These are phyloP conservation scores for Beauveria rudraprayagi DNA, from an alignment of 2,329 filamentous ascomycete genomes.

Conservation along the genomic window DNA sequence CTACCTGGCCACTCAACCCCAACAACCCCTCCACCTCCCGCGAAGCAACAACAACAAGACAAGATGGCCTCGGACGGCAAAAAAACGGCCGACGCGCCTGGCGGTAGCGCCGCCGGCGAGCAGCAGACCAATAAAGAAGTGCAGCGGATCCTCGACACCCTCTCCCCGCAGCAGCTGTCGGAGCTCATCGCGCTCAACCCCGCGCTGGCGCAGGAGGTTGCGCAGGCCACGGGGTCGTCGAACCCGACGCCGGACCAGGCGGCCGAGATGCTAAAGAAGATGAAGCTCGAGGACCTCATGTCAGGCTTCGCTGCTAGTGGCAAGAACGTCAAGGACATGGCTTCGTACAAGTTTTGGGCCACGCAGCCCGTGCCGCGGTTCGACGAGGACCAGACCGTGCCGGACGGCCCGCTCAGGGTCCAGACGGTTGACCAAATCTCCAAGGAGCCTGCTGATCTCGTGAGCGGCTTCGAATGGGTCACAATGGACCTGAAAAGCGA, in stretches of 20 bases:
- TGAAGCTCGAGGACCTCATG: constrained; percentile 64
- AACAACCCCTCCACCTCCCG: background rate
- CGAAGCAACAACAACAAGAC: background rate
- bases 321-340: constrained; percentile 95
- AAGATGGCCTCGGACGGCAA: constrained; percentile 26
- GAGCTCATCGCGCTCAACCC: constrained; percentile 67
- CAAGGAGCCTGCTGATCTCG: constrained; percentile 64
- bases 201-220: constrained; percentile 55
- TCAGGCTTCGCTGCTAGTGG: constrained; percentile 67
- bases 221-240: constrained; percentile 26
- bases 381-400: constrained; percentile 45
- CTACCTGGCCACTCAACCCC: background rate
- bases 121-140: constrained; percentile 27
- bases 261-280: constrained; percentile 48
- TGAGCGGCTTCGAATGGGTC: constrained; percentile 89
- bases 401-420: constrained; percentile 77
- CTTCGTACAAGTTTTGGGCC: constrained; percentile 96
- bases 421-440: constrained; percentile 72
- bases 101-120: constrained; percentile 24
- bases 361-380: constrained; percentile 93
- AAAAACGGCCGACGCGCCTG: constrained; percentile 28
- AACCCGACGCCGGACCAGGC: constrained; percentile 34
- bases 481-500: constrained; percentile 78
- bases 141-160: constrained; percentile 43
- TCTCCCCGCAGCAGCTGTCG: constrained; percentile 49